A percentile compares a stretch with the other conserved stretches of the same genome.
Evolutionary conservation across 1,139 yeast species (phyloP).

Genomic region (Hansenula sp.): DNA sequence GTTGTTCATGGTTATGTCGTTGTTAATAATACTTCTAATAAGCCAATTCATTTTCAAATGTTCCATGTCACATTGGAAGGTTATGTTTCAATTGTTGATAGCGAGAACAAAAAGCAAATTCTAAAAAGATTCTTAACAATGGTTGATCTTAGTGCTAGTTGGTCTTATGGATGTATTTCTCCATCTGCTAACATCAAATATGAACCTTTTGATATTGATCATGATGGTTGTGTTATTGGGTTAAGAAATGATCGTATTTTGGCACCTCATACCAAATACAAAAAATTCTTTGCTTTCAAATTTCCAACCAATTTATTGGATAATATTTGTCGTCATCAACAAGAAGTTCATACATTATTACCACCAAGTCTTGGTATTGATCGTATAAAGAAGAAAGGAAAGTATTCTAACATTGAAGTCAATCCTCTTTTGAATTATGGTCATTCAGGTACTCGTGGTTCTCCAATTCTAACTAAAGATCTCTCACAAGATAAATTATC

Average conservation of each 20-base stretch:
- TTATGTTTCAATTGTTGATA: conserved; percentile 27
- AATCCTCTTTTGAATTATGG: conserved; percentile 36
- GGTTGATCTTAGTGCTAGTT: conserved; percentile 40
- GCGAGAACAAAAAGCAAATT: conserved; percentile 23
- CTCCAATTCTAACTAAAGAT: conserved; percentile 34
- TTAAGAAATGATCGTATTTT: conserved; percentile 47
- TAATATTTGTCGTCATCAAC: conserved; percentile 49
- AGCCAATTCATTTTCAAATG: conserved; percentile 48
- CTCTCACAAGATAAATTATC: conserved; percentile 24
- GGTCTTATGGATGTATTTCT: conserved; percentile 34
- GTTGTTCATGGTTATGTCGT: conserved; percentile 48
- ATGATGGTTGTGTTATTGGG: conserved; percentile 49
- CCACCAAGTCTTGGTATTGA: conserved; percentile 69
- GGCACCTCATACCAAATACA: conserved; percentile 47
- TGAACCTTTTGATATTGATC: conserved; percentile 38
- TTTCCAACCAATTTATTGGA: conserved; percentile 58
- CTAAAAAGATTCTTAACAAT: conserved; percentile 34
- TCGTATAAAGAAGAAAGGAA: conserved; percentile 29
- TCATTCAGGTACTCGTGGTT: conserved; percentile 31
- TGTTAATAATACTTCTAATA: conserved; percentile 37
- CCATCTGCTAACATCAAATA: conserved; percentile 44
- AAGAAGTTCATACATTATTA: conserved; percentile 48
- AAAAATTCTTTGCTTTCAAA: conserved; percentile 61
- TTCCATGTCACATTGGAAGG: conserved; percentile 59
- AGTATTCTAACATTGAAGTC: conserved; percentile 26